These are phyloP conservation scores for Daedaleopsis nitida DNA, from an alignment of 768 basidiomycete species.

Conservation along the genomic window DNA sequence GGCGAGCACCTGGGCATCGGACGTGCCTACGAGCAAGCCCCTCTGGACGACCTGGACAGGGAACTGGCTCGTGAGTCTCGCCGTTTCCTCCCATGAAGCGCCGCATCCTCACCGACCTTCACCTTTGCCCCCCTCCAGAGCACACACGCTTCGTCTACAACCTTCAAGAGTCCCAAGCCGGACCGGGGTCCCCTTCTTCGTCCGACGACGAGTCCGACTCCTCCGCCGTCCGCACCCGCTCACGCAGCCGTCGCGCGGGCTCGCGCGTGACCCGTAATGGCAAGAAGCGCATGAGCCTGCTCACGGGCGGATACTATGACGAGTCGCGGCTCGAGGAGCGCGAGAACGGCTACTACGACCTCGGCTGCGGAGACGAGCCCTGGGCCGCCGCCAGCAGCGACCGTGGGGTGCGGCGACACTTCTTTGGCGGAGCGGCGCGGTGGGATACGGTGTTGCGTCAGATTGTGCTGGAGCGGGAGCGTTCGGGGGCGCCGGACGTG, in stretches of 20 bases:
- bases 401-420: conserved; percentile 40
- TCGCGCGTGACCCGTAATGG: conserved; percentile 30
- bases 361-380: conserved; percentile 21
- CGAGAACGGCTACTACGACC: conserved; percentile 37
- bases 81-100: background rate
- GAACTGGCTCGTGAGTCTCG: conserved; percentile 63
- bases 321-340: conserved; percentile 48
- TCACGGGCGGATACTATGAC: conserved; percentile 62
- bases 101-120: background rate
- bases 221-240: conserved; percentile 31
- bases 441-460: conserved; percentile 34
- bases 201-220: conserved; percentile 31
- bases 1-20: conserved; percentile 61
- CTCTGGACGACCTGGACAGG: conserved; percentile 64
- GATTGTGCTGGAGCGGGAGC: conserved; percentile 20
- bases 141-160: conserved; percentile 63
- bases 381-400: conserved; percentile 4
- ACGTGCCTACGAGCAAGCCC: conserved; percentile 46
- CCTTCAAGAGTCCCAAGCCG: conserved; percentile 33
- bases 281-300: conserved; percentile 67
- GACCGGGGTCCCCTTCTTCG: conserved; percentile 20
- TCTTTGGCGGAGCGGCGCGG: conserved; percentile 53
- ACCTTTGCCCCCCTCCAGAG: conserved; percentile 41
- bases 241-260: background rate
- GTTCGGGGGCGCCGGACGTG: conserved; percentile 5